A percentile compares a stretch with the other conserved stretches of the same genome.
phyloP scores from a whole-genome alignment of 768 basidiomycete genomes.

The Lentinula detonsa region DNA sequence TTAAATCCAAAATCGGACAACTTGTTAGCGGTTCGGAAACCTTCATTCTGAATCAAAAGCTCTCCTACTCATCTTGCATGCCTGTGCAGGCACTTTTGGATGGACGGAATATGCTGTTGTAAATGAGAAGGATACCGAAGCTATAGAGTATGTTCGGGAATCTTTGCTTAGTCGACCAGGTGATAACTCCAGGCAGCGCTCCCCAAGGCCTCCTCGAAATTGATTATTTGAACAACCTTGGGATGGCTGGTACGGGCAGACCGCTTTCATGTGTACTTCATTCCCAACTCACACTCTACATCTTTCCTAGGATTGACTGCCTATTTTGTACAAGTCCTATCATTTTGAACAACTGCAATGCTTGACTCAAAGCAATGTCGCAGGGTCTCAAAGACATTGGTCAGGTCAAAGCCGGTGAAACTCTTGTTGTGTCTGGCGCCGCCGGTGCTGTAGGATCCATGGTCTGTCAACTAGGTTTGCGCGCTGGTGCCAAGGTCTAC shows the following conservation, averaged over 20 bases:
- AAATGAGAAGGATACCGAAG: conserved; percentile 43
- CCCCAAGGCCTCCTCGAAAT: conserved; percentile 56
- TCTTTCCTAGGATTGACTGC: conserved; percentile 69
- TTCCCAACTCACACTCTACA: neutral
- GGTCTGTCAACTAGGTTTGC: conserved; percentile 80
- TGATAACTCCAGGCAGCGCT: conserved; percentile 27
- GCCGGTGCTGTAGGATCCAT: conserved; percentile 87
- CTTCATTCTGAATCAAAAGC: neutral
- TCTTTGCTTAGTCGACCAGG: neutral
- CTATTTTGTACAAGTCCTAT: conserved; percentile 60
- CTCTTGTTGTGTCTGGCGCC: conserved; percentile 81
- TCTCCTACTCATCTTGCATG: neutral
- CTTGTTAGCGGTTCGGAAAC: conserved; percentile 57
- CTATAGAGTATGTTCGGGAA: conserved; percentile 44
- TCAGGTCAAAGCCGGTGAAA: conserved; percentile 77
- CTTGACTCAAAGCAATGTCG: neutral
- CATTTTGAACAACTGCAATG: neutral
- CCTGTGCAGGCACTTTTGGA: conserved; percentile 30
- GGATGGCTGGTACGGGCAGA: conserved; percentile 56
- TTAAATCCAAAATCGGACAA: conserved; percentile 58
- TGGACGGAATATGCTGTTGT: conserved; percentile 74
- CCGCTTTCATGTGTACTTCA: neutral
- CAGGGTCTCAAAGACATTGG: conserved; percentile 83
- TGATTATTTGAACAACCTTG: conserved; percentile 83
- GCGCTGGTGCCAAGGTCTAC: conserved; percentile 73